phyloP scores from a whole-genome alignment of 305 asterid species.

The Euphrasia arctica region DNA sequence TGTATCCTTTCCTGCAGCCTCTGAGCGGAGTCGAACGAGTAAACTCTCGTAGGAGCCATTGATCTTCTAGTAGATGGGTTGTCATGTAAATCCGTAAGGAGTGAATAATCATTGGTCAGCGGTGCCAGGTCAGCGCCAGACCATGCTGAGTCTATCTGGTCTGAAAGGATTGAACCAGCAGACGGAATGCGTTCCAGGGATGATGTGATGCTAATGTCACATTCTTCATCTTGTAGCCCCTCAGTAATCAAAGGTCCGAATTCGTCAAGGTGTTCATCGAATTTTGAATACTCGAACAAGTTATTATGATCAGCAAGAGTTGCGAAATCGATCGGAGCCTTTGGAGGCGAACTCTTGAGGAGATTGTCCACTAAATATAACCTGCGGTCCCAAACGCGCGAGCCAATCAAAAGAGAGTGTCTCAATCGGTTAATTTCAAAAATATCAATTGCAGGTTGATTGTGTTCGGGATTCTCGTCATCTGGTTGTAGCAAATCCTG shows the following conservation, averaged over 20 bases:
- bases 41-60: conserved; percentile 56
- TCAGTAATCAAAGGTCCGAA: conserved; percentile 29
- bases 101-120: not conserved
- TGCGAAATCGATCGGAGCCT: conserved; percentile 35
- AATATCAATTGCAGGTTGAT: conserved; percentile 48
- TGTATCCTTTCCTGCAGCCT: conserved; percentile 64
- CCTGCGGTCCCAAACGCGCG: conserved; percentile 71
- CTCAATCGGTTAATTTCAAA: conserved; percentile 77
- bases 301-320: conserved; percentile 24
- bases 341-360: conserved; percentile 46
- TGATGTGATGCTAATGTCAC: conserved; percentile 17
- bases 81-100: conserved; percentile 26
- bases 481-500: conserved; percentile 44
- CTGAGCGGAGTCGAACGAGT: conserved; percentile 89
- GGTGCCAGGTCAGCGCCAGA: conserved; percentile 61
- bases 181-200: conserved; percentile 58
- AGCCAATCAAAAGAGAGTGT: conserved; percentile 60
- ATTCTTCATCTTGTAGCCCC: conserved; percentile 25
- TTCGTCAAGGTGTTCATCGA: conserved; percentile 16
- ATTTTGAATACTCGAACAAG: conserved; percentile 30
- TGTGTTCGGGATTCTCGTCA: conserved; percentile 28
- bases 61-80: conserved; percentile 35
- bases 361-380: conserved; percentile 56
- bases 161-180: conserved; percentile 78
- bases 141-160: conserved; percentile 92